A percentile compares a stretch with the other conserved stretches of the same genome.
Conservation (phyloP, 2,329 filamentous ascomycete genomes). For the Xylogone sp. region DNA sequence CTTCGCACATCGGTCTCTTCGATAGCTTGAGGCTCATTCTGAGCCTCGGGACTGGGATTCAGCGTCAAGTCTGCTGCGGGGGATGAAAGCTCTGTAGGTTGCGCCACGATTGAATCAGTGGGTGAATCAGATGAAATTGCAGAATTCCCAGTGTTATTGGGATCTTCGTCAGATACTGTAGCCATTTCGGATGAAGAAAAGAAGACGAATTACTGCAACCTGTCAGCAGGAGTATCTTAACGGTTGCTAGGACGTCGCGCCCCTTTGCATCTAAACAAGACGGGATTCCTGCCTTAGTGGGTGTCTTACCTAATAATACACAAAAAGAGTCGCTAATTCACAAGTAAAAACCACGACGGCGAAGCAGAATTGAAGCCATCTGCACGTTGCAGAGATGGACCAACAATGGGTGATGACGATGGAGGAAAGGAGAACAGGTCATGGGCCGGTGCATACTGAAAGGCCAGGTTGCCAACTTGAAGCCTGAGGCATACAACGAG, state of each 20-base stretch:
- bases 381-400: neutral
- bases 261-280: neutral
- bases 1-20: neutral
- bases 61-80: constrained; percentile 4
- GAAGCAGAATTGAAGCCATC: constrained; percentile 1
- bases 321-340: neutral
- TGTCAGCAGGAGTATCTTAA: constrained; percentile 14
- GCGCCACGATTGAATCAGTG: constrained; percentile 15
- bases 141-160: constrained; percentile 46
- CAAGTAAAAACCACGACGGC: constrained; percentile 2
- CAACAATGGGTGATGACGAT: neutral
- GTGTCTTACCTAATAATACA: neutral
- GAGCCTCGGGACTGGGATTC: constrained; percentile 6
- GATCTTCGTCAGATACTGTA: constrained; percentile 37
- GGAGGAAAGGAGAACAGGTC: neutral
- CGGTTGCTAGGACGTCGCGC: neutral
- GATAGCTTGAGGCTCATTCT: neutral
- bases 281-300: neutral
- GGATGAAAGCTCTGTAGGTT: constrained; percentile 4
- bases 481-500: neutral
- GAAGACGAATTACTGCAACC: constrained; percentile 22
- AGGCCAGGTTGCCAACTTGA: neutral
- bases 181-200: constrained; percentile 7
- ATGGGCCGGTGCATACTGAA: neutral
- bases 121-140: constrained; percentile 45